Percentiles rank a stretch among this genome's conserved stretches.
Conservation (phyloP, 768 basidiomycete species). For the Symmetrospora coprosmae region DNA sequence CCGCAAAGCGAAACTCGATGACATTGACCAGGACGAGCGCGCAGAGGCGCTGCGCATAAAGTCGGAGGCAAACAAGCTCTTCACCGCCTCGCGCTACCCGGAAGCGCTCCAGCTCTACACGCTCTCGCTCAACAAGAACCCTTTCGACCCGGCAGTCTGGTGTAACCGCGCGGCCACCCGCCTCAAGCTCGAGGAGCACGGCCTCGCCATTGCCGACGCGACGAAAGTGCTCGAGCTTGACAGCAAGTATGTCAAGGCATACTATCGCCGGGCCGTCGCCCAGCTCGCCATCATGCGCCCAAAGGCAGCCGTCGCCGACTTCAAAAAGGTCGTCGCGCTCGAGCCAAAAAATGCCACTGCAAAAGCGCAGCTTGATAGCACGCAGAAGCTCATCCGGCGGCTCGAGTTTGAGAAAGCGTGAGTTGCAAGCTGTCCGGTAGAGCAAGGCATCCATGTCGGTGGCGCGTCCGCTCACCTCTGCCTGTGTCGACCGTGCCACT, state of each 20-base stretch:
- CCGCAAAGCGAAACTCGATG: slow-evolving; percentile 14
- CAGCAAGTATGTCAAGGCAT: slow-evolving; percentile 66
- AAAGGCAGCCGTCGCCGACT: slow-evolving; percentile 69
- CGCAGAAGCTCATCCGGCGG: slow-evolving; percentile 79
- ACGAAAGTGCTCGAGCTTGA: slow-evolving; percentile 76
- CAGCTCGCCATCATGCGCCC: slow-evolving; percentile 76
- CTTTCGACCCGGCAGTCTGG: slow-evolving; percentile 75
- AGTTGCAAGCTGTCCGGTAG: background rate
- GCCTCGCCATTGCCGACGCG: slow-evolving; percentile 52
- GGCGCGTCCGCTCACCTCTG: background rate
- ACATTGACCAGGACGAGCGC: slow-evolving; percentile 20
- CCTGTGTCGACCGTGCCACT: slow-evolving; percentile 48
- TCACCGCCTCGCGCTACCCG: slow-evolving; percentile 64
- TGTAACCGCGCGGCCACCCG: slow-evolving; percentile 75
- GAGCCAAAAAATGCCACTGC: slow-evolving; percentile 78
- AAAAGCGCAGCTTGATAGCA: slow-evolving; percentile 63
- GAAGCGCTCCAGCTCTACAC: slow-evolving; percentile 65
- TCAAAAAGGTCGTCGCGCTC: slow-evolving; percentile 57
- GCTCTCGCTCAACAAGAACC: slow-evolving; percentile 72
- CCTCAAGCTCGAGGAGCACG: slow-evolving; percentile 82
- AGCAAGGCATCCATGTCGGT: background rate
- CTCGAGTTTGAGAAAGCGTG: slow-evolving; percentile 32
- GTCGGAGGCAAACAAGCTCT: slow-evolving; percentile 74
- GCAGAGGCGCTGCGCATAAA: slow-evolving; percentile 45
- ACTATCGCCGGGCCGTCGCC: slow-evolving; percentile 67